Percentiles rank a stretch among this genome's conserved stretches.
phyloP scores from a whole-genome alignment of 768 basidiomycete species.

The Cystofilobasidium macerans region DNA sequence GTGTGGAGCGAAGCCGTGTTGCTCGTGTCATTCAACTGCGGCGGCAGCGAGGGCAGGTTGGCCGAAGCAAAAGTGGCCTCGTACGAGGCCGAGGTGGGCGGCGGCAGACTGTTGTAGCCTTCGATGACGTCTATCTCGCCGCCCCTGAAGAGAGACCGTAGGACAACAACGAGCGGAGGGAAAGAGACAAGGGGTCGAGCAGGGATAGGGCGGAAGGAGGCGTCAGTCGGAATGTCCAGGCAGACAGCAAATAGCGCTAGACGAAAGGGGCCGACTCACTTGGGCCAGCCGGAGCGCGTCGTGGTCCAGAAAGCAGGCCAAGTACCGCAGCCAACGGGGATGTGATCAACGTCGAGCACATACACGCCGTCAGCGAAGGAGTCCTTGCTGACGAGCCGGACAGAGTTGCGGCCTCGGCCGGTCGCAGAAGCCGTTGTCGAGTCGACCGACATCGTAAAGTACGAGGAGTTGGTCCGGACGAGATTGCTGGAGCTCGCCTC shows the following conservation, averaged over 20 bases:
- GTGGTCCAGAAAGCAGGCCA: constrained; percentile 40
- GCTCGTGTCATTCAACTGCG: constrained; percentile 10
- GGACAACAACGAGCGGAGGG: neutral
- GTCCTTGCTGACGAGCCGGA: constrained; percentile 34
- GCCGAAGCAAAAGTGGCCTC: constrained; percentile 28
- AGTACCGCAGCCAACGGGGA: constrained; percentile 39
- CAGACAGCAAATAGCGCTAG: too few species aligned
- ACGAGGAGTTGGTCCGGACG: constrained; percentile 25
- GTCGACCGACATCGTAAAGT: constrained; percentile 35
- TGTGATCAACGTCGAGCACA: constrained; percentile 36
- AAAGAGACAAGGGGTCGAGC: neutral
- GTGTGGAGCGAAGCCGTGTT: constrained; percentile 34
- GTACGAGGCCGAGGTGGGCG: constrained; percentile 29
- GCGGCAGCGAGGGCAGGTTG: neutral
- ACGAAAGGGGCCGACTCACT: neutral
- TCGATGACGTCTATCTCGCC: constrained; percentile 38
- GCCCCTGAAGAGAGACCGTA: constrained; percentile 22
- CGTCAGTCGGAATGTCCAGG: too few species aligned
- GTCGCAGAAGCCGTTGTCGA: constrained; percentile 28
- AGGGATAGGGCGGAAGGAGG: neutral
- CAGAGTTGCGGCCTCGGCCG: constrained; percentile 35
- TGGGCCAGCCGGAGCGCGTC: constrained; percentile 33
- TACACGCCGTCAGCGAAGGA: constrained; percentile 38
- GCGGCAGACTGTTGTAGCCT: constrained; percentile 35
- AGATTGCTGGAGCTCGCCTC: constrained; percentile 29